Conservation (phyloP, 805 yeast species). For the Kodamaea neixiangensis region DNA sequence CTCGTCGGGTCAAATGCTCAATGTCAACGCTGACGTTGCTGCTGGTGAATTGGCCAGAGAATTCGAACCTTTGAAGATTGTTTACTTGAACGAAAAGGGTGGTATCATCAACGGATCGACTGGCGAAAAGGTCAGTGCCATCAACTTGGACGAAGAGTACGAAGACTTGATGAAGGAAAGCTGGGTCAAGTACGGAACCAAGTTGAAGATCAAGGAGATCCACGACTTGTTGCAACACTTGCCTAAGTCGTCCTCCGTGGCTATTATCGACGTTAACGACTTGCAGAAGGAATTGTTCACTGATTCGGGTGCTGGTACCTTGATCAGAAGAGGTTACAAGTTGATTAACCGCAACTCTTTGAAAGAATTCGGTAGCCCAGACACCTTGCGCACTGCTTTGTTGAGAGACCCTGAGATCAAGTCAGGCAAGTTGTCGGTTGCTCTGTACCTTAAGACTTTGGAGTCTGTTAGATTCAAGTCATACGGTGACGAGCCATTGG, state of each 20-base stretch:
- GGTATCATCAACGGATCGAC: conserved; percentile 93
- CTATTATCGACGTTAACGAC: conserved; percentile 93
- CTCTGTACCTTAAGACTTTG: conserved; percentile 75
- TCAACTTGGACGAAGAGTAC: conserved; percentile 95
- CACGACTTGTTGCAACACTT: conserved; percentile 89
- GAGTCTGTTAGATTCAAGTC: conserved; percentile 66
- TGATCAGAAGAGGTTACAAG: conserved; percentile 96
- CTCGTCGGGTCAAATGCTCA: conserved; percentile 91
- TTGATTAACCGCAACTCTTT: conserved; percentile 70
- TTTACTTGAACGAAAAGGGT: conserved; percentile 95
- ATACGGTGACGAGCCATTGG: conserved; percentile 94
- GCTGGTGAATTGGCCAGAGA: conserved; percentile 98
- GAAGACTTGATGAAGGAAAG: conserved; percentile 87
- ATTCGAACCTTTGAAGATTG: conserved; percentile 95
- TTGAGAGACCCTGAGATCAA: conserved; percentile 74
- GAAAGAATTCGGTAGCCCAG: conserved; percentile 71
- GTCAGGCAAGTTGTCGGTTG: conserved; percentile 71
- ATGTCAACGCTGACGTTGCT: conserved; percentile 98
- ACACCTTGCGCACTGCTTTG: conserved; percentile 72
- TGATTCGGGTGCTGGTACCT: conserved; percentile 98
- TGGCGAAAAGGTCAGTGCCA: conserved; percentile 84
- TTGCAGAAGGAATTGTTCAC: conserved; percentile 96
- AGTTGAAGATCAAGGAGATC: conserved; percentile 93
- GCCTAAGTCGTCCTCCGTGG: conserved; percentile 97
- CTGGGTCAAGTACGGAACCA: conserved; percentile 99